These are phyloP conservation scores for Talaromyces sp. DNA, from an alignment of 2,329 filamentous ascomycete genomes.

Conservation along the genomic window DNA sequence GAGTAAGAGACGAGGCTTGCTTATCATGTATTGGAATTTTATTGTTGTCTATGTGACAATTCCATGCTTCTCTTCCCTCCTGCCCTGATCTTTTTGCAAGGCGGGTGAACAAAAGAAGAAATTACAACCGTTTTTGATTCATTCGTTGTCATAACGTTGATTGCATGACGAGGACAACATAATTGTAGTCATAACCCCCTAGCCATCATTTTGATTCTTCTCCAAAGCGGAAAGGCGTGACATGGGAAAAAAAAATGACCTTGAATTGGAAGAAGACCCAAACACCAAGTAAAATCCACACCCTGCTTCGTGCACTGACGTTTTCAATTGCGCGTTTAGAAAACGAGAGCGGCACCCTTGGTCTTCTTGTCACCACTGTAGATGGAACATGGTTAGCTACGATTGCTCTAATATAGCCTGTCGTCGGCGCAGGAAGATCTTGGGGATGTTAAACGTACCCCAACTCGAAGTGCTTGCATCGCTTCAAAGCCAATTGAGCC, in stretches of 20 bases:
- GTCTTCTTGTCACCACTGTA: slow-evolving; percentile 99
- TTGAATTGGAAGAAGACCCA: slow-evolving; percentile 17
- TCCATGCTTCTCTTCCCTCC: slow-evolving; percentile 6
- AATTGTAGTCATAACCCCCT: slow-evolving; percentile 4
- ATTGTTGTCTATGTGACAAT: slow-evolving; percentile 16
- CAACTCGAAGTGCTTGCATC: slow-evolving; percentile 99
- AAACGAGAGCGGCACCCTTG: slow-evolving; percentile 99
- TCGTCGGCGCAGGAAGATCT: background rate
- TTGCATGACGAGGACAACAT: slow-evolving; percentile 17
- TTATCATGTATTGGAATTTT: slow-evolving; percentile 16
- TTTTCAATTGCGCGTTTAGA: slow-evolving; percentile 62
- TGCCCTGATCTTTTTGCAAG: slow-evolving; percentile 18
- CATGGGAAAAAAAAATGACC: slow-evolving; percentile 9
- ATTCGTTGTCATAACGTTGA: slow-evolving; percentile 15
- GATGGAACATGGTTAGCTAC: slow-evolving; percentile 42
- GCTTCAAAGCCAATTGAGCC: slow-evolving; percentile 95
- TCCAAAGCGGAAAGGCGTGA: slow-evolving; percentile 8
- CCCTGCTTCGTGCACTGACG: slow-evolving; percentile 12
- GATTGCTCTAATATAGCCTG: background rate
- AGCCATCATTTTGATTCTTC: slow-evolving; percentile 2
- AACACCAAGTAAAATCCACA: slow-evolving; percentile 18
- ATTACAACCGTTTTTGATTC: slow-evolving; percentile 6
- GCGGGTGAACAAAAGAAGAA: slow-evolving; percentile 9
- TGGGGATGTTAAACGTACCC: slow-evolving; percentile 67
- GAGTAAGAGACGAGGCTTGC: too few relatives aligned